phyloP scores from a whole-genome alignment of 768 basidiomycete species.

The Hebeloma cylindrosporum region DNA sequence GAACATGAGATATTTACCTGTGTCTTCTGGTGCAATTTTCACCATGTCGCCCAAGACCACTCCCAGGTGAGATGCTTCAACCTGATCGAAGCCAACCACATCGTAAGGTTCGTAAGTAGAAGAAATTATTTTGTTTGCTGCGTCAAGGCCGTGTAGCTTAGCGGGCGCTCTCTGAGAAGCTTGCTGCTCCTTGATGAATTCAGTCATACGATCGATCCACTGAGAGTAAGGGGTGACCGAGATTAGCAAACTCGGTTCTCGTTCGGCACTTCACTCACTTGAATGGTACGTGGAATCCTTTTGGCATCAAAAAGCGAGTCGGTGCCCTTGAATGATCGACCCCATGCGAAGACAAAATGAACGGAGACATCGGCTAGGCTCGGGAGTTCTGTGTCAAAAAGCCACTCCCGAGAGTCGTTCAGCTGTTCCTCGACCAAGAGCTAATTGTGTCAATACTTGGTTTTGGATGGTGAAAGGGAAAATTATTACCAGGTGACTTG shows the following conservation, averaged over 20 bases:
- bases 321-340: slow-evolving; percentile 34
- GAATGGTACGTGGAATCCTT: slow-evolving; percentile 40
- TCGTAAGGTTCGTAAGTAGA: slow-evolving; percentile 37
- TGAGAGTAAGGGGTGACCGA: too few relatives aligned
- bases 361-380: slow-evolving; percentile 53
- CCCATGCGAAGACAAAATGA: slow-evolving; percentile 50
- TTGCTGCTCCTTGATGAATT: slow-evolving; percentile 31
- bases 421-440: slow-evolving; percentile 43
- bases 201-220: slow-evolving; percentile 49
- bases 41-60: slow-evolving; percentile 40
- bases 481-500: slow-evolving; percentile 52
- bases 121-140: slow-evolving; percentile 41
- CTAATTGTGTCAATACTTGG: slow-evolving; percentile 15
- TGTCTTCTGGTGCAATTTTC: slow-evolving; percentile 16
- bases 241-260: too few relatives aligned
- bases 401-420: slow-evolving; percentile 54
- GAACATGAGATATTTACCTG: too few relatives aligned
- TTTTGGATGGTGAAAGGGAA: not conserved
- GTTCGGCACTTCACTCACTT: too few relatives aligned
- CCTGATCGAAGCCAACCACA: slow-evolving; percentile 44
- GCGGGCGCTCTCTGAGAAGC: slow-evolving; percentile 24
- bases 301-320: slow-evolving; percentile 37
- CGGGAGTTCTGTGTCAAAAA: slow-evolving; percentile 53
- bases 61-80: slow-evolving; percentile 43
- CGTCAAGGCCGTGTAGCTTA: slow-evolving; percentile 39